Percentiles rank a stretch among this genome's conserved stretches.
phyloP scores from a whole-genome alignment of 2,329 filamentous ascomycete genomes.

The Paecilomyces variotii region DNA sequence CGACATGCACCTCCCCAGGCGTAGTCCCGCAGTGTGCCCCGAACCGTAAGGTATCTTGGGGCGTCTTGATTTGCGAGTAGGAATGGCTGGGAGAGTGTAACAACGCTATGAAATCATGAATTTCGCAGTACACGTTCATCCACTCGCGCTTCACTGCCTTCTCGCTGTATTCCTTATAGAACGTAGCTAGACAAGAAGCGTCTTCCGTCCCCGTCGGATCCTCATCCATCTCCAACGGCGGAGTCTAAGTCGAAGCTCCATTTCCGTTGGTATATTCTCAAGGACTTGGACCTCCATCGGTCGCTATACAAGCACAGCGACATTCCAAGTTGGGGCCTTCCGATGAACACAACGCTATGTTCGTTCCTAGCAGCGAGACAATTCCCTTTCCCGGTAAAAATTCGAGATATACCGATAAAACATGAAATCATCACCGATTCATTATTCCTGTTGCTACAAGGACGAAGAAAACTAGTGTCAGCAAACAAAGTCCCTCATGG shows the following conservation, averaged over 20 bases:
- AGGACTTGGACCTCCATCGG: neutral
- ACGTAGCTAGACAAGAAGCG: neutral
- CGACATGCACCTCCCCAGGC: neutral
- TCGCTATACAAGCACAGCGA: neutral
- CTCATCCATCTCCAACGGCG: neutral
- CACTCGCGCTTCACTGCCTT: neutral
- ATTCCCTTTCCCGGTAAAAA: neutral
- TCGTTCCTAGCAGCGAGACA: neutral
- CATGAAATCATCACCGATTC: neutral
- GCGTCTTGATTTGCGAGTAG: neutral
- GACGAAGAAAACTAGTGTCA: neutral
- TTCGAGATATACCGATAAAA: neutral
- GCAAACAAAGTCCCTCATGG: neutral
- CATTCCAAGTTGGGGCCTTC: no score
- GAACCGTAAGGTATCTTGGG: neutral
- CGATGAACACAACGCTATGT: neutral
- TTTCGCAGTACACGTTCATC: neutral
- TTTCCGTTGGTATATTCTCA: neutral
- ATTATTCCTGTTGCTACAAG: conserved; percentile 5
- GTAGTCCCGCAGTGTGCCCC: neutral
- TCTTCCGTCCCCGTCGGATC: neutral
- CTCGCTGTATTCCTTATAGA: neutral
- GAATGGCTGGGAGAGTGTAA: neutral
- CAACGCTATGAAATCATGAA: neutral
- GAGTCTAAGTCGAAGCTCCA: neutral